Conservation (phyloP, 176 grass and related monocot species). For the Hyparrhenia diplandra region DNA sequence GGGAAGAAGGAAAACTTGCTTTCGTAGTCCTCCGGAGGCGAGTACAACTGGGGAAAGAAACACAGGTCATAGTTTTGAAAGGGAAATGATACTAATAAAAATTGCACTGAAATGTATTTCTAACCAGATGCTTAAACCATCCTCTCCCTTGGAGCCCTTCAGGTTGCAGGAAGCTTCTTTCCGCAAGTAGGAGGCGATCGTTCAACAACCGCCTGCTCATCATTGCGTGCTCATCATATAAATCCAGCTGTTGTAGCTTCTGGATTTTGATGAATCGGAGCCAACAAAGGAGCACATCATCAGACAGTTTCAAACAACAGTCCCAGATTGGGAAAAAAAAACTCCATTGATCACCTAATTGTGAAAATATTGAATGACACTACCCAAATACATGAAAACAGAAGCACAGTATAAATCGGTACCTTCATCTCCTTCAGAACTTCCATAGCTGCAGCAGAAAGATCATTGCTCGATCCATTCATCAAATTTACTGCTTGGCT, state of each 20-base stretch:
- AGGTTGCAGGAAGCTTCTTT: constrained; percentile 85
- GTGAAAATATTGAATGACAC: background rate
- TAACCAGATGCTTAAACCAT: constrained; percentile 95
- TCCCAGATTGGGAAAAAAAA: background rate
- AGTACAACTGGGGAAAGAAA: constrained; percentile 58
- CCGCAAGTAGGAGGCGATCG: constrained; percentile 80
- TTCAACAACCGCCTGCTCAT: constrained; percentile 61
- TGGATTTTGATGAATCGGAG: constrained; percentile 32
- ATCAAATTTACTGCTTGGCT: constrained; percentile 40
- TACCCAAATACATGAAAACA: background rate
- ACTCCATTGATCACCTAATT: background rate
- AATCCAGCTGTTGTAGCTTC: constrained; percentile 45
- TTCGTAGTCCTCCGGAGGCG: constrained; percentile 73
- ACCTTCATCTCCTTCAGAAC: constrained; percentile 67
- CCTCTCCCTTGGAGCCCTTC: constrained; percentile 82
- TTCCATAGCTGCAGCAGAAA: constrained; percentile 52
- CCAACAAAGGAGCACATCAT: background rate
- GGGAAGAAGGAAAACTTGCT: constrained; percentile 72
- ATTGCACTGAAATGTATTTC: background rate
- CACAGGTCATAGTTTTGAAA: background rate
- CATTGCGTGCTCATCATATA: background rate
- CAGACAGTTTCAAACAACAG: background rate
- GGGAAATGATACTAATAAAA: background rate
- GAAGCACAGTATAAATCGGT: background rate
- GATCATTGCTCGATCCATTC: constrained; percentile 43